Conservation (phyloP, 1,284 basidiomycete species). For the Puccinia horiana region DNA sequence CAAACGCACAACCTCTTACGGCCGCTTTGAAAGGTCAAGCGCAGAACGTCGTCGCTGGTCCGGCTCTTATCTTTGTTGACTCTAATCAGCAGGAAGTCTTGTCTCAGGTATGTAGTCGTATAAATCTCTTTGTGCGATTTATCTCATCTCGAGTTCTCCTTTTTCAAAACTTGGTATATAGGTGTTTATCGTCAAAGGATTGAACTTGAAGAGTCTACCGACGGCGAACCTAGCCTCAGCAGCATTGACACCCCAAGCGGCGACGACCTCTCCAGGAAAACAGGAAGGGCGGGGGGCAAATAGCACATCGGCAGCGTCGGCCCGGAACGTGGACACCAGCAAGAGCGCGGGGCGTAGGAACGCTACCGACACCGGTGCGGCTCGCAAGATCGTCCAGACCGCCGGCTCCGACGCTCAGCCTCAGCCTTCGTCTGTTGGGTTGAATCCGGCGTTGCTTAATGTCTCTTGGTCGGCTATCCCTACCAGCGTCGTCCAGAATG, state of each 20-base stretch:
- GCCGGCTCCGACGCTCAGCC: background rate
- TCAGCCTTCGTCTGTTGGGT: background rate
- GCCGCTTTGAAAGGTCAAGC: background rate
- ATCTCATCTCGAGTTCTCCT: background rate
- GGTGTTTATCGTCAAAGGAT: constrained; percentile 30
- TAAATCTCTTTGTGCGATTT: background rate
- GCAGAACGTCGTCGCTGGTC: constrained; percentile 41
- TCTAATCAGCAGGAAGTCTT: constrained; percentile 39
- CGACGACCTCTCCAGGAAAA: background rate
- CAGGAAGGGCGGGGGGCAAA: background rate
- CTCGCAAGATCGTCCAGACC: background rate
- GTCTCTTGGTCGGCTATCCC: constrained; percentile 21
- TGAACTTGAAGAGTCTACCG: constrained; percentile 31
- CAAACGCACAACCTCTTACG: constrained; percentile 26
- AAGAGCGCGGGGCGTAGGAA: background rate
- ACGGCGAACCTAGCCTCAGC: constrained; percentile 44
- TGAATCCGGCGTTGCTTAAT: constrained; percentile 11
- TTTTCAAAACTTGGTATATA: background rate
- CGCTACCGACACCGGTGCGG: background rate
- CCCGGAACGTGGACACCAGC: background rate
- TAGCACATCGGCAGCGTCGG: background rate
- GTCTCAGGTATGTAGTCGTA: constrained; percentile 8
- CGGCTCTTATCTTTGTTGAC: constrained; percentile 42
- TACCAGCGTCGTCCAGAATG: constrained; percentile 16
- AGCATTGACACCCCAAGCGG: constrained; percentile 1